These are phyloP conservation scores for Rhizomucor miehei DNA, from an alignment of 371 early-diverging fungal species.

Conservation along the genomic window DNA sequence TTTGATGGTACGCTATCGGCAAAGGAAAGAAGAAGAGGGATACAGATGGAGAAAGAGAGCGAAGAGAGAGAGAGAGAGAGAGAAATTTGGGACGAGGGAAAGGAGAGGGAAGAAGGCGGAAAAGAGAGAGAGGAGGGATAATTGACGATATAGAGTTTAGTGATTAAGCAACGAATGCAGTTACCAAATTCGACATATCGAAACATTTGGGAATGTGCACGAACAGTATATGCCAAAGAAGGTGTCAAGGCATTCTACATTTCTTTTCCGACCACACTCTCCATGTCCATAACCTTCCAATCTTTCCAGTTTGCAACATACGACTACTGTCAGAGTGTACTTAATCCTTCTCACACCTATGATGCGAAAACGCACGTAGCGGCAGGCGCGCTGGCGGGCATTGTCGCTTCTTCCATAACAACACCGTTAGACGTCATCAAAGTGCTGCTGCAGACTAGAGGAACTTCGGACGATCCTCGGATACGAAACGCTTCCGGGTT, in stretches of 20 bases:
- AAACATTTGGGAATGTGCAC: constrained; percentile 70
- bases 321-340: constrained; percentile 66
- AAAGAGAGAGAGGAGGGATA: too few species aligned
- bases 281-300: constrained; percentile 94
- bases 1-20: constrained; percentile 71
- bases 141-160: too few species aligned
- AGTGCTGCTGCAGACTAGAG: constrained; percentile 89
- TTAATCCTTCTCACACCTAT: constrained; percentile 77
- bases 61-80: too few species aligned
- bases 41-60: too few species aligned
- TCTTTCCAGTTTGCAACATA: constrained; percentile 91
- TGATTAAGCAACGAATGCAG: constrained; percentile 98
- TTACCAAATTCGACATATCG: constrained; percentile 65
- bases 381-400: constrained; percentile 90
- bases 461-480: constrained; percentile 59
- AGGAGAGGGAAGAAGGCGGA: too few species aligned
- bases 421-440: constrained; percentile 94
- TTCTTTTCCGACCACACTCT: constrained; percentile 90
- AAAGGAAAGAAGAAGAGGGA: too few species aligned
- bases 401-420: constrained; percentile 79
- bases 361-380: constrained; percentile 78
- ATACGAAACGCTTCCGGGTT: constrained; percentile 71
- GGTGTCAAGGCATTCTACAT: constrained; percentile 89
- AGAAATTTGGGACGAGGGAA: too few species aligned
- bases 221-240: constrained; percentile 65